Conservation (phyloP, 179 eudicot genomes). For the Actinidia arguta region DNA sequence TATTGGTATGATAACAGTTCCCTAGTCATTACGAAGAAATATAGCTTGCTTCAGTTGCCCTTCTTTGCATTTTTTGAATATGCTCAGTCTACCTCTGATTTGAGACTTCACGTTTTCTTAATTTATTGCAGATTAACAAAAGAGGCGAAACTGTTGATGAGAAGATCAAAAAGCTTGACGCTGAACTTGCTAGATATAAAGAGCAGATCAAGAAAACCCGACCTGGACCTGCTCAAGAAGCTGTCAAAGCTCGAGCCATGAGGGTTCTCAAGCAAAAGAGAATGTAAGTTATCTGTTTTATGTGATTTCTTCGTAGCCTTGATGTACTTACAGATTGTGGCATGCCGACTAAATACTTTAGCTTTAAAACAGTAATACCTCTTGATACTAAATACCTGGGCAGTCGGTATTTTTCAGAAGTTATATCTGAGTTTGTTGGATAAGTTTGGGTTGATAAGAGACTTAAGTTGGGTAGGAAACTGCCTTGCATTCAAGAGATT, state of each 20-base stretch:
- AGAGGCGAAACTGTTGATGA: constrained; percentile 91
- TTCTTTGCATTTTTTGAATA: neutral
- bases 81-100: neutral
- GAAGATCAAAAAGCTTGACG: constrained; percentile 77
- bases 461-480: neutral
- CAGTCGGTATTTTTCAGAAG: neutral
- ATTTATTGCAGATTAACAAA: constrained; percentile 67
- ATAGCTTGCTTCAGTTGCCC: neutral
- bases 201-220: constrained; percentile 93
- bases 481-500: constrained; percentile 4
- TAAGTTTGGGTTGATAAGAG: neutral
- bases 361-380: neutral
- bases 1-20: too few species aligned
- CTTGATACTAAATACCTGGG: neutral
- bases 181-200: constrained; percentile 78
- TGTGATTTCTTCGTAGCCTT: neutral
- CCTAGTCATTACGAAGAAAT: too few species aligned
- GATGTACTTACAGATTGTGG: neutral
- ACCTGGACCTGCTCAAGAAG: constrained; percentile 97
- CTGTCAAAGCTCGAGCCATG: constrained; percentile 96
- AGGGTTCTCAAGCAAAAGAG: constrained; percentile 89
- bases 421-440: neutral
- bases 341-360: constrained; percentile 1
- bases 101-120: constrained; percentile 2
- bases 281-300: constrained; percentile 53